Base-by-base conservation (phyloP, 116 monocot genomes). In the Trichopus zeylanicus region DNA sequence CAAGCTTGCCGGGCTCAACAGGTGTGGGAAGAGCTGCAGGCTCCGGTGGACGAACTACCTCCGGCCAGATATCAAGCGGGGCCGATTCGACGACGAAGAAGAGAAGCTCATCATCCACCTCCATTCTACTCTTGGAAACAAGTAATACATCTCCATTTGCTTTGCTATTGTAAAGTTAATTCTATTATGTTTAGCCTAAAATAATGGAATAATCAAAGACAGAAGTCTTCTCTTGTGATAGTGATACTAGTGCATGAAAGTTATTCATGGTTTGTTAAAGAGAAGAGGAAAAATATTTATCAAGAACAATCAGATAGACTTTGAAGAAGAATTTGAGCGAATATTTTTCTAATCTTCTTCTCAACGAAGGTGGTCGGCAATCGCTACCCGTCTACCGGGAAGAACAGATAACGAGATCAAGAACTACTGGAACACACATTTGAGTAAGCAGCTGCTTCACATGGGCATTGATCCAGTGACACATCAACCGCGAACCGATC, bases 391-490 rank as follows among this genome's bases (percentile, higher is more conserved):
- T n/a, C 46, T 84, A 9, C 63, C 75, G 0, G 84, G 84, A n/a
- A 48, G 84, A 3, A 84, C 84, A 0, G 84, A 84, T 11, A 84
- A 84, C 19, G 84, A 84, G 73, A 75, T 84, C 51, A 84, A 84
- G 69, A 84, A 84, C 66, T 73, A 75, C 51, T 84, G 84, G 84
- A 84, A 84, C 65, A 84, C 84, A 0, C 79, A 84, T 5, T 51
- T 84, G 18, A 75, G 65, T 42, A 79, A 84, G 67, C 79, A 84
- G 75, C 75, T 84, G 20, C 61, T 84, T 12, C 23, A 48, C 6
- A 75, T 72, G 79, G 84, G 84, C 18, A 75, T 84, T 39, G 84
- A 84, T 22, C 84, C 84, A 7, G 66, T 84, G 29, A 84, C 84
- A 18, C 84, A 84, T 28, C 64, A 56, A 7, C 75, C 25, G 20